Conservation (phyloP, 176 grass and related monocot species). For the Alopecurus myosuroides region DNA sequence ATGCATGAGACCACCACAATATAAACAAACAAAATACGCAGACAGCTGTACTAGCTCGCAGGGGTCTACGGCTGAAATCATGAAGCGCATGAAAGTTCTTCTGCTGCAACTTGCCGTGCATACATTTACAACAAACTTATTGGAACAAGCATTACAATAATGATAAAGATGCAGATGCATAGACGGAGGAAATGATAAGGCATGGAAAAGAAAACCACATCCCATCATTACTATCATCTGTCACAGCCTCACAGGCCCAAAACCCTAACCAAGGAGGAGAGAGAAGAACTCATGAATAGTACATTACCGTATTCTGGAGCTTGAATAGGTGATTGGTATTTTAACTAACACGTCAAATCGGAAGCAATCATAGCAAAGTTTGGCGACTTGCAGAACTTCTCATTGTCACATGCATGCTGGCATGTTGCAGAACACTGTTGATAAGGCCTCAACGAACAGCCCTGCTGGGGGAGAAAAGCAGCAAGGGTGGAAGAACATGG, state of each 20-base stretch:
- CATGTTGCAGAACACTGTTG: neutral
- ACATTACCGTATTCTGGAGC: neutral
- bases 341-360: constrained; percentile 2
- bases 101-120: constrained; percentile 1
- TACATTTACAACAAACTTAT: constrained; percentile 23
- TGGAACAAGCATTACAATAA: constrained; percentile 24
- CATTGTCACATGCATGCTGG: neutral
- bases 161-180: neutral
- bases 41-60: constrained; percentile 11
- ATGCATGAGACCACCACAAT: constrained; percentile 7
- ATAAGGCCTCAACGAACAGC: neutral
- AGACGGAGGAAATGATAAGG: constrained; percentile 27
- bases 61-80: constrained; percentile 33
- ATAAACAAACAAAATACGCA: constrained; percentile 16
- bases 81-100: constrained; percentile 38
- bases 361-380: neutral
- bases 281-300: neutral
- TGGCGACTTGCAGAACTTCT: constrained; percentile 14
- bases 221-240: constrained; percentile 37
- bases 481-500: neutral
- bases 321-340: neutral
- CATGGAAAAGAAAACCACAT: constrained; percentile 24
- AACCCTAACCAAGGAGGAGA: constrained; percentile 43
- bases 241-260: constrained; percentile 22
- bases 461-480: neutral